Conservation (phyloP, 1,139 yeast species). For the Citeromyces siamensis region DNA sequence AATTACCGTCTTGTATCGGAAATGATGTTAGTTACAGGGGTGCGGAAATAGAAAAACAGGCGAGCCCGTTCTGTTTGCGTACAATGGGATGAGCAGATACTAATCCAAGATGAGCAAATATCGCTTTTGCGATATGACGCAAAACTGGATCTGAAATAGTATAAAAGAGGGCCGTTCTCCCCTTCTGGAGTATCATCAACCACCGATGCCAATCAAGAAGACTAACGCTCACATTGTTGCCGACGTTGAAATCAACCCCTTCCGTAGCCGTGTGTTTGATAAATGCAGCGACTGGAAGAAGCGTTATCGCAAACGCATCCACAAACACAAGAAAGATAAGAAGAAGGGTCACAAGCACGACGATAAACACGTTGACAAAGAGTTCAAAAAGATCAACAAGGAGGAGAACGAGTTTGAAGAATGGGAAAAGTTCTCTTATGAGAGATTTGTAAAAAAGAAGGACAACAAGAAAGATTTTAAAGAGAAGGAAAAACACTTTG, state of each 20-base stretch:
- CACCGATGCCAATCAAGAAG: no score
- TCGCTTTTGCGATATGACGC: no score
- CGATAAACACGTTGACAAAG: not conserved
- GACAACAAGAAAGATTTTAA: slow-evolving; percentile 1
- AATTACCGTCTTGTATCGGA: no score
- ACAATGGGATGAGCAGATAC: no score
- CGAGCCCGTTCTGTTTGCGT: no score
- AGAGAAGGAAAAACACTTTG: no score
- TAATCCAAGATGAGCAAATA: no score
- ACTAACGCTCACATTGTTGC: slow-evolving; percentile 1
- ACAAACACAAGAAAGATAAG: slow-evolving; percentile 1
- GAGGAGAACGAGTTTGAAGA: slow-evolving; percentile 2
- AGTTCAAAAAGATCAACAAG: not conserved
- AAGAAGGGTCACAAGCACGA: not conserved
- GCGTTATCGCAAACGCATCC: not conserved
- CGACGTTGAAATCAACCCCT: not conserved
- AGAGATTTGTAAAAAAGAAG: slow-evolving; percentile 3
- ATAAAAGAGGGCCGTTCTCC: no score
- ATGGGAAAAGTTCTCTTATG: not conserved
- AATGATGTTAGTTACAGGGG: no score
- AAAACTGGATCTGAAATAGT: no score
- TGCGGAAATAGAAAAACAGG: no score
- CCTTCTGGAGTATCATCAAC: no score
- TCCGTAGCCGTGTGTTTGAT: slow-evolving; percentile 1
- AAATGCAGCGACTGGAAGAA: not conserved